Conservation (phyloP, 805 yeast genomes). For the Teunomyces gatunensis region DNA sequence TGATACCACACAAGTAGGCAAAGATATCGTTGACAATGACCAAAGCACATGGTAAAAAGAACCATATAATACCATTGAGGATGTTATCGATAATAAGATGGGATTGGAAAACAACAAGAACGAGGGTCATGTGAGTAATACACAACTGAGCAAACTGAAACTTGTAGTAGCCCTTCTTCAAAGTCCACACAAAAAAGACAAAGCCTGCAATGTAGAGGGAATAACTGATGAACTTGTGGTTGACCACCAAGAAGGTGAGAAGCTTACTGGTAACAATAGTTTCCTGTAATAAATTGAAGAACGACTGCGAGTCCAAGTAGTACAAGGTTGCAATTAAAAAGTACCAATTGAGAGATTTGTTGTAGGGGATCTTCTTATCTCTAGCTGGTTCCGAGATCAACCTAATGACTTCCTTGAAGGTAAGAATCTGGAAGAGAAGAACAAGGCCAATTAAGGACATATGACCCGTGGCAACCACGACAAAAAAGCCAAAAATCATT, state of each 20-base stretch:
- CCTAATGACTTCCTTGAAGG: constrained; percentile 87
- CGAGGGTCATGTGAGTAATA: constrained; percentile 88
- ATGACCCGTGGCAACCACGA: constrained; percentile 79
- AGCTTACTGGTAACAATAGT: constrained; percentile 50
- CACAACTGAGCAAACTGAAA: constrained; percentile 94
- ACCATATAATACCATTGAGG: constrained; percentile 90
- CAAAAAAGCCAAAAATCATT: constrained; percentile 75
- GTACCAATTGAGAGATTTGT: constrained; percentile 88
- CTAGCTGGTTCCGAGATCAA: constrained; percentile 81
- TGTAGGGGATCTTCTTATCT: constrained; percentile 79
- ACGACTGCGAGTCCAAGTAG: constrained; percentile 82
- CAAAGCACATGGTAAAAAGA: constrained; percentile 83
- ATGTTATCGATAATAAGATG: constrained; percentile 89
- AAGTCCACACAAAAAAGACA: constrained; percentile 82
- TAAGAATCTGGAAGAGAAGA: constrained; percentile 69
- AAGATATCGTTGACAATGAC: constrained; percentile 94
- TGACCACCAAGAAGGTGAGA: constrained; percentile 59
- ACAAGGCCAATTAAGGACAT: constrained; percentile 73
- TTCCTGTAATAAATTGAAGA: constrained; percentile 64
- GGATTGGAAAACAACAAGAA: constrained; percentile 89
- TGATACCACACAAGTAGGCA: constrained; percentile 95
- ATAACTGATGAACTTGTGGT: constrained; percentile 84
- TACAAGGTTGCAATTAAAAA: constrained; percentile 83
- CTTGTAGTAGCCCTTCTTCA: constrained; percentile 83
- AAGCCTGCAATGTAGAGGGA: constrained; percentile 83